phyloP scores from a whole-genome alignment of 306 rosid species.

The Cicer arietinum region DNA sequence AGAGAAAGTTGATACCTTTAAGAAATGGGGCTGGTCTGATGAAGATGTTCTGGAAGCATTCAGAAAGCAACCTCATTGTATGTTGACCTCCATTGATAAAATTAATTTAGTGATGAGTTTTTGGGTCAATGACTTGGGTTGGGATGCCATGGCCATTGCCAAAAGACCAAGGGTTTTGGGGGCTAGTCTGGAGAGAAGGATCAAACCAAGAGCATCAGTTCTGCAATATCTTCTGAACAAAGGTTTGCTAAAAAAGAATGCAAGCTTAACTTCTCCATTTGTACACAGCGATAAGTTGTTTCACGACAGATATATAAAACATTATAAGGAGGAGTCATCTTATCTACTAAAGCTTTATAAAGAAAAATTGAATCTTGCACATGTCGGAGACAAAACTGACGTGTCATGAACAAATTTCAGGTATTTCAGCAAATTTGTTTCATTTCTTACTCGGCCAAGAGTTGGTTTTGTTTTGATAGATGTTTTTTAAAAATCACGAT shows the following conservation, averaged over 20 bases:
- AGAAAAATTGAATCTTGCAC: not conserved
- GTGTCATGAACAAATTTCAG: not conserved
- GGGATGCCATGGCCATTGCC: conserved; percentile 25
- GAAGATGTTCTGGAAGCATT: conserved; percentile 47
- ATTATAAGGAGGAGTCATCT: not conserved
- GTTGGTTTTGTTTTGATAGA: conserved; percentile 5
- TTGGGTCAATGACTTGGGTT: conserved; percentile 52
- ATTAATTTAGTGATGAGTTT: conserved; percentile 48
- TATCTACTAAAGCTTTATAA: conserved; percentile 11
- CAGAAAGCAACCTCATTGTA: conserved; percentile 40
- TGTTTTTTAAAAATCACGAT: not conserved
- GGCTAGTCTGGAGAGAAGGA: conserved; percentile 49
- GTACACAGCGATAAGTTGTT: not conserved
- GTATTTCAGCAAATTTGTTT: not conserved
- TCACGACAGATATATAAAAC: conserved; percentile 30
- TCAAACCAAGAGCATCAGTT: conserved; percentile 50
- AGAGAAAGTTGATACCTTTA: conserved; percentile 44
- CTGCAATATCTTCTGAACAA: conserved; percentile 39
- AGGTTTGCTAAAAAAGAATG: conserved; percentile 42
- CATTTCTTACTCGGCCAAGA: not conserved
- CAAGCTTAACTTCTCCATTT: conserved; percentile 24
- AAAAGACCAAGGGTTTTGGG: not conserved
- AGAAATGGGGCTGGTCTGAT: conserved; percentile 63
- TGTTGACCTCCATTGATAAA: conserved; percentile 46
- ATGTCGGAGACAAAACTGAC: not conserved